Evolutionary conservation across 768 basidiomycete species (phyloP).

Genomic region (Podaxis rugospora): DNA sequence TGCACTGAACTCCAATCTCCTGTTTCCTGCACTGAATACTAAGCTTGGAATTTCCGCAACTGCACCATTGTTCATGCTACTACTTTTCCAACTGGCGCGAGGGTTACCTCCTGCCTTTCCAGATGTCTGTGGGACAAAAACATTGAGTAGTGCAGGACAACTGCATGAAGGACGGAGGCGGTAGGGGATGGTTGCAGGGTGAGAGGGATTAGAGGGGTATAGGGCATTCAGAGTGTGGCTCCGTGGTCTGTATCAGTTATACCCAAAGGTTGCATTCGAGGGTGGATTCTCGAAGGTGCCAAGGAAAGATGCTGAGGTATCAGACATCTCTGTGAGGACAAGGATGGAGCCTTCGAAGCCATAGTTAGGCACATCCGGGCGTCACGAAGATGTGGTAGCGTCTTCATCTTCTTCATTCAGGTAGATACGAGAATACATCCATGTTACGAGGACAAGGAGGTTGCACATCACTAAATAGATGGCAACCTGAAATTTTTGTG

Average conservation of each 20-base stretch:
- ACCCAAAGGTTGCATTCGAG: background rate
- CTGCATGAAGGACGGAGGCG: background rate
- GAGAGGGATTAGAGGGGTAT: background rate
- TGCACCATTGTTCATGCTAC: background rate
- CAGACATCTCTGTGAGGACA: conserved; percentile 3
- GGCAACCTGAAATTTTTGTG: conserved; percentile 3
- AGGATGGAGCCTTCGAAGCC: conserved; percentile 5
- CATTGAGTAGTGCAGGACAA: background rate
- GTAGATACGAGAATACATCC: conserved; percentile 15
- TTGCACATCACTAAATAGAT: conserved; percentile 19
- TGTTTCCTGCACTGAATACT: background rate
- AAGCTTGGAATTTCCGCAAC: background rate
- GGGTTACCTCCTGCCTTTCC: background rate
- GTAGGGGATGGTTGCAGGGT: background rate
- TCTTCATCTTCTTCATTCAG: background rate
- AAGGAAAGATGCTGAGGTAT: background rate
- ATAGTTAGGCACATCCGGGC: background rate
- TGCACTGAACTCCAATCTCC: background rate
- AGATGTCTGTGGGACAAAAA: background rate
- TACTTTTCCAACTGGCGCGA: background rate
- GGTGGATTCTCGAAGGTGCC: background rate
- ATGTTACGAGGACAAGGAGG: conserved; percentile 22
- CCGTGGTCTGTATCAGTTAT: background rate
- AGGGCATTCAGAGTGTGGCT: background rate
- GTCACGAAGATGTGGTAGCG: background rate